Evolutionary conservation across 345 rosid genomes (phyloP), one percentile per base, ranked within the genome.

Genomic region (Eucalyptus brandiana): DNA sequence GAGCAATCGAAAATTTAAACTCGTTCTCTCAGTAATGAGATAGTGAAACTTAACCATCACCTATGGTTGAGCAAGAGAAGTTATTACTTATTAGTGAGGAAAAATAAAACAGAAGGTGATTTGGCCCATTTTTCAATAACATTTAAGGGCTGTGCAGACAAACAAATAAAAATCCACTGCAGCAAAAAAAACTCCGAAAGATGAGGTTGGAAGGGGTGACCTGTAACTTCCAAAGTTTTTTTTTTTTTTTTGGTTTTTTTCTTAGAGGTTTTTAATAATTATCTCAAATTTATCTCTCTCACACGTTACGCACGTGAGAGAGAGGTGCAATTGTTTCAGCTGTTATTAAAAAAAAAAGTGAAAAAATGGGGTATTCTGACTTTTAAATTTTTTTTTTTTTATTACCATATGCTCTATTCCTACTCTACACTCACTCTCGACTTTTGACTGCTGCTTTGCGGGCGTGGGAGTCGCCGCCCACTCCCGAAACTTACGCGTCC

Each of bases 281-380:
- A 62, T 30, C 9, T 30, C 18, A 62, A 62, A 62, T 54, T 54
- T 28, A 30, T 26, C 34, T 6, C 32, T 28, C 67, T 5, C n/a
- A 12, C 67, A 30, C 67, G 7, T 60, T 17, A 51, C 10, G 10
- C 24, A 53, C 24, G 24, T 18, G 56, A 53, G 56, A 53, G 54
- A 51, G 56, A 53, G 56, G 23, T 62, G 18, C 18, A 13, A 62
- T 14, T 28, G 34, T 28, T 62, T 62, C 18, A 28, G 16, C 32
- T 12, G 15, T 60, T 28, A 26, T 24, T 2, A 8, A 5, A 19
- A 5, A 1, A 5, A 19, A 4, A 5, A 3, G 8, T 1, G 4
- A 60, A 26, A 26, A 12, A 1, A 17, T 16, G 21, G 54, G n/a
- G 67, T 28, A 4, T 13, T 62, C 11, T 54, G 58, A 54, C 26